These are phyloP conservation scores for Rhodomyrtus tomentosa DNA, from an alignment of 345 rosid species.

Conservation along the genomic window DNA sequence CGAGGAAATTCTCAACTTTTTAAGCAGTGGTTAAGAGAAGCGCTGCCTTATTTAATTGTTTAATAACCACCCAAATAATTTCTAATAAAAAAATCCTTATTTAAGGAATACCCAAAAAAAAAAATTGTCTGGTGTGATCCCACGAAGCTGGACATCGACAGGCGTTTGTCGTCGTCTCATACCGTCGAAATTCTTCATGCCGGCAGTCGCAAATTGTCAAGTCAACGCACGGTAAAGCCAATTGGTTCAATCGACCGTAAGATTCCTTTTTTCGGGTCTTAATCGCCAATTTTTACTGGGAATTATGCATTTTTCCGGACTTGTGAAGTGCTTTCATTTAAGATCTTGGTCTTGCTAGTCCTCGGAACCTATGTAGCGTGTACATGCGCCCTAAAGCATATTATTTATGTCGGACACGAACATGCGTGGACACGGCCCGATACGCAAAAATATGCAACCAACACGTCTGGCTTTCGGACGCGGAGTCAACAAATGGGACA, in stretches of 20 bases:
- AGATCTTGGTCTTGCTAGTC: background rate
- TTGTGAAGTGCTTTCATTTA: background rate
- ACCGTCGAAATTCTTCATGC: background rate
- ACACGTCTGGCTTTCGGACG: too few species aligned
- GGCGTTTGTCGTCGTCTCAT: background rate
- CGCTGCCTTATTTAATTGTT: background rate
- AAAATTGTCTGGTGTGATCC: background rate
- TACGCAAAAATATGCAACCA: too few species aligned
- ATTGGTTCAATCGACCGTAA: background rate
- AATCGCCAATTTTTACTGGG: background rate
- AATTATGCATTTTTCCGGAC: background rate
- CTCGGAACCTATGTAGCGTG: too few species aligned
- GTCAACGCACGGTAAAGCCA: background rate
- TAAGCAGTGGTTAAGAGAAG: background rate
- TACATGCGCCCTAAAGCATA: too few species aligned
- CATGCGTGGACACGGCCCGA: too few species aligned
- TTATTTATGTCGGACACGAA: too few species aligned
- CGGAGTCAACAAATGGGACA: too few species aligned
- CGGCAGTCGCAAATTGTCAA: background rate
- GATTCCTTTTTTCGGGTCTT: background rate
- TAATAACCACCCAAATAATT: background rate
- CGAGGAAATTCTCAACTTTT: background rate
- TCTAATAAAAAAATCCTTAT: too few species aligned
- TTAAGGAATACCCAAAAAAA: background rate
- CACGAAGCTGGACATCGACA: background rate